These are phyloP conservation scores for Lactarius hatsudake DNA, from an alignment of 768 basidiomycete genomes.

Conservation along the genomic window DNA sequence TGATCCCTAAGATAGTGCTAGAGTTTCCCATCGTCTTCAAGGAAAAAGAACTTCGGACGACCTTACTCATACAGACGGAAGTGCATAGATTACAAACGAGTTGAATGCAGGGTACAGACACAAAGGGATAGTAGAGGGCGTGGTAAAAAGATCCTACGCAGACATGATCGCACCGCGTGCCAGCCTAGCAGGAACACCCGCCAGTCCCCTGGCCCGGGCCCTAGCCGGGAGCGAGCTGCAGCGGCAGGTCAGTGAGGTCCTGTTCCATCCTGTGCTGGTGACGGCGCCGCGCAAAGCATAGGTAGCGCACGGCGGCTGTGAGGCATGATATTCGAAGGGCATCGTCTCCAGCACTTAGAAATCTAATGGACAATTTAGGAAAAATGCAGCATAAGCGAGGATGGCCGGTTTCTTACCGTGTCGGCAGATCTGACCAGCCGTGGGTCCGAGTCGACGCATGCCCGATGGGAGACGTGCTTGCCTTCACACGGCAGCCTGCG, in stretches of 20 bases:
- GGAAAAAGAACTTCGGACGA: not conserved
- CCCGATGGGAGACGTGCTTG: too few relatives aligned
- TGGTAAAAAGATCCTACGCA: not conserved
- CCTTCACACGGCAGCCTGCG: too few relatives aligned
- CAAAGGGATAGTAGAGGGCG: not conserved
- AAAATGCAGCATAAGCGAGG: not conserved
- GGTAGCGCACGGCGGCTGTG: constrained; percentile 32
- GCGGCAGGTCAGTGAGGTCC: constrained; percentile 31
- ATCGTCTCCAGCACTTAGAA: constrained; percentile 37
- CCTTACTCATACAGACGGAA: not conserved
- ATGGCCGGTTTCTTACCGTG: constrained; percentile 39
- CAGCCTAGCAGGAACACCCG: not conserved
- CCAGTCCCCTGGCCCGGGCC: too few relatives aligned
- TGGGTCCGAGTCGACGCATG: too few relatives aligned
- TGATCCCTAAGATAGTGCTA: too few relatives aligned
- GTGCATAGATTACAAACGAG: not conserved
- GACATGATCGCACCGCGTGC: not conserved
- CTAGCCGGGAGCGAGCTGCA: constrained; percentile 26
- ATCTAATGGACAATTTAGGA: too few relatives aligned
- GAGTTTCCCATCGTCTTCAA: too few relatives aligned
- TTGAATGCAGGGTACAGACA: not conserved
- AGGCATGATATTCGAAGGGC: constrained; percentile 27
- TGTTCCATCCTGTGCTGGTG: constrained; percentile 24
- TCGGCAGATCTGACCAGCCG: too few relatives aligned
- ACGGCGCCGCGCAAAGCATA: constrained; percentile 33